phyloP scores from a whole-genome alignment of 2,329 filamentous ascomycete species.

The Fusarium citri region DNA sequence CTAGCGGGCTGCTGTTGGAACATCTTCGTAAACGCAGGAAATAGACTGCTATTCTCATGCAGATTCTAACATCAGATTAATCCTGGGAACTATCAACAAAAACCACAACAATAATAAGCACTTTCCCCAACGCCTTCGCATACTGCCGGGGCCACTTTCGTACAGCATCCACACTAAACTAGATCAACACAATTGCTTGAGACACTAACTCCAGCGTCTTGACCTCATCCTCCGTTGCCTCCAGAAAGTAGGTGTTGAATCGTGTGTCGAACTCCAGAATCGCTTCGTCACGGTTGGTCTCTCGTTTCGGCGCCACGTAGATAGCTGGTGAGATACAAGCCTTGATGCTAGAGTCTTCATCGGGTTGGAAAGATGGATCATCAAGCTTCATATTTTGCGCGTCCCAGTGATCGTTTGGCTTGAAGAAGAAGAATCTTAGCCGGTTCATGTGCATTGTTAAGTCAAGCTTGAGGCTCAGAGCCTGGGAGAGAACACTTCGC shows the following conservation, averaged over 20 bases:
- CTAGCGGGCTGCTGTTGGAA: too few relatives aligned
- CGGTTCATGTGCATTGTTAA: background rate
- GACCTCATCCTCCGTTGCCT: background rate
- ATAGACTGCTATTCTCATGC: background rate
- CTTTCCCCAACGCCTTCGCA: fast-evolving
- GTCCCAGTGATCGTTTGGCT: background rate
- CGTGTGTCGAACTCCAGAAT: background rate
- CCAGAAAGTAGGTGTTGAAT: background rate
- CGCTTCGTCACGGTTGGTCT: background rate
- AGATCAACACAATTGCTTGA: background rate
- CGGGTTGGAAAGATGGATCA: background rate
- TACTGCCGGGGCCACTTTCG: background rate
- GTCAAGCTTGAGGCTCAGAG: background rate
- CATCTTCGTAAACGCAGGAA: background rate
- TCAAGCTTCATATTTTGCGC: background rate
- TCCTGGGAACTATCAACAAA: too few relatives aligned
- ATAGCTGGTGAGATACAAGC: background rate
- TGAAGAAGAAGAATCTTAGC: background rate
- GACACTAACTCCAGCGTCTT: background rate
- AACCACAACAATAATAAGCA: fast-evolving
- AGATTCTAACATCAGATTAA: too few relatives aligned
- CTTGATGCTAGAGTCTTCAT: background rate
- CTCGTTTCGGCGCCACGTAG: background rate
- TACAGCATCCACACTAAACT: background rate
- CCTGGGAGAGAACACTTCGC: background rate